Base-by-base conservation (phyloP, 305 asterid species). In the Plantago coronopus region DNA sequence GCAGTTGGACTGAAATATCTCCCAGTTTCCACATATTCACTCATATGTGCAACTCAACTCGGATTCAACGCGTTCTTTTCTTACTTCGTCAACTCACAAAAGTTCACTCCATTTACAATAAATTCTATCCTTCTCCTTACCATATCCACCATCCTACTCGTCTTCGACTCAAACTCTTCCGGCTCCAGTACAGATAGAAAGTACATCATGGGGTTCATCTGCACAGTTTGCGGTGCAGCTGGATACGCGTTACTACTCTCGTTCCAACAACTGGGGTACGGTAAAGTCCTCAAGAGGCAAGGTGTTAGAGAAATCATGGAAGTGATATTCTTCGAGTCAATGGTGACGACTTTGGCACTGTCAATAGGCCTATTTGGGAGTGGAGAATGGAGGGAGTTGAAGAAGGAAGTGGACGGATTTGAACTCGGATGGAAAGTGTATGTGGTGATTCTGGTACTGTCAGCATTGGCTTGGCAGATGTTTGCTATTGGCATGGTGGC, bases 31-130 rank as follows among this genome's bases (percentile, higher is more conserved):
- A 76, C 80, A 0, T 78, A 54, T 16, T 73, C 82, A 4, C 73
- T 81, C 25, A 49, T 81, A 10, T 66, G 75, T 19, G 57, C 84
- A 15, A 75, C 63, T 58, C 84, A 81, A 23, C 54, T 75, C 16
- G 82, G 68, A 0, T 73, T 78, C 75, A 76, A 69, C 19, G 80
- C 81, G 14, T 38, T 81, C 38, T 78, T 78, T 38, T 75, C 84
- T 17, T 63, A 63, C 64, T 57, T 76, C 22, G 50, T 78, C 57
- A 78, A 75, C 50, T 54, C 72, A 0, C 81, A 70, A 17, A 78
- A 66, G 45, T 16, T 78, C 57, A 75, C 80, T 12, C 77, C 80
- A 19, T 49, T 49, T 0, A 44, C 65, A 1, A 18, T 67, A 17
- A 74, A 80, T 23, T 77, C 81, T 13, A 13, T 77, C 11, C 18